Percentiles rank a stretch among this genome's conserved stretches.
phyloP scores from a whole-genome alignment of 305 asterid genomes.

The Ilex paraguariensis region DNA sequence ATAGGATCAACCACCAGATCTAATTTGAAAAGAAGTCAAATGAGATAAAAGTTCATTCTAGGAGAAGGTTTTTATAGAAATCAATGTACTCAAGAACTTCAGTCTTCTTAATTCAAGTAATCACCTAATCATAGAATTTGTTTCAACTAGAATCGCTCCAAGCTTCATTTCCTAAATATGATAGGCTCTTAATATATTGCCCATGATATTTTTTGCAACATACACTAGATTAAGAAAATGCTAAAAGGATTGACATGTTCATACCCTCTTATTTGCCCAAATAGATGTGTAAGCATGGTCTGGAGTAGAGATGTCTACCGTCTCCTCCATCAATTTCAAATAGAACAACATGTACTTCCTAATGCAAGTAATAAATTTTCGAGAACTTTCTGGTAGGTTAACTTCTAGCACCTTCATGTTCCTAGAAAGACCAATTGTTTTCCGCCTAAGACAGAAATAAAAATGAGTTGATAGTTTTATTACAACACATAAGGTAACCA shows the following conservation, averaged over 20 bases:
- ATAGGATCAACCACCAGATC: too few relatives aligned
- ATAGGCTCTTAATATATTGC: too few relatives aligned
- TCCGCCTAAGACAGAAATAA: constrained; percentile 56
- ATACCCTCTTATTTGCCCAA: constrained; percentile 95
- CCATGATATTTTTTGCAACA: too few relatives aligned
- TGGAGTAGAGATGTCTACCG: constrained; percentile 76
- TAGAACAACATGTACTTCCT: constrained; percentile 86
- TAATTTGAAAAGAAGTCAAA: too few relatives aligned
- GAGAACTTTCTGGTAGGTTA: constrained; percentile 93
- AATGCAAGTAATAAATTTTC: constrained; percentile 95
- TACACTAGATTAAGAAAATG: background rate
- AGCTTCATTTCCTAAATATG: too few relatives aligned
- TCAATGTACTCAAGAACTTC: background rate
- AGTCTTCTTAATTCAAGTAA: background rate
- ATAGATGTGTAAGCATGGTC: constrained; percentile 85
- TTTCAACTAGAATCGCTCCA: too few relatives aligned
- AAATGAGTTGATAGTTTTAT: constrained; percentile 7
- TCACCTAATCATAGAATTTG: background rate
- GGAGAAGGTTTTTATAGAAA: background rate
- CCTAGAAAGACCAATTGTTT: constrained; percentile 72
- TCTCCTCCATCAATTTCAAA: constrained; percentile 85
- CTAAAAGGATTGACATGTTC: background rate
- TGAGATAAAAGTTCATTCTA: too few relatives aligned
- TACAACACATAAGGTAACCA: background rate
- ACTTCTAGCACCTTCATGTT: constrained; percentile 86